Evolutionary conservation across 495 filamentous ascomycete species (phyloP).

Genomic region (Choiromyces venosus): DNA sequence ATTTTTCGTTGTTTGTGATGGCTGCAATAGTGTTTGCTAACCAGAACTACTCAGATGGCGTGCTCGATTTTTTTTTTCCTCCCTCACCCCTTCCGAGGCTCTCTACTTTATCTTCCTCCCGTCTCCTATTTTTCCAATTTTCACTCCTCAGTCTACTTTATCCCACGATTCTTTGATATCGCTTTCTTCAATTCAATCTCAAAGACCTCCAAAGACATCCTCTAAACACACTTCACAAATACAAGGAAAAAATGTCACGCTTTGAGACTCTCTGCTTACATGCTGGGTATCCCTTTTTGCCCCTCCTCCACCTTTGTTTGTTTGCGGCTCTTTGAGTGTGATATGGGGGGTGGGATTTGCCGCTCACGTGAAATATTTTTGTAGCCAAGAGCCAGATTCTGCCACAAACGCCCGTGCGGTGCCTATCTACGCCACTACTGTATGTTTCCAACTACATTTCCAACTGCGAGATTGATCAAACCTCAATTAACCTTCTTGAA

Average conservation of each 20-base stretch:
- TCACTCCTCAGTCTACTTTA: not conserved
- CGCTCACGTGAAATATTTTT: conserved; percentile 4
- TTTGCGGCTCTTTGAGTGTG: conserved; percentile 17
- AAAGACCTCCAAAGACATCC: not conserved
- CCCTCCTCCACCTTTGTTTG: not conserved
- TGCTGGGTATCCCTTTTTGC: conserved; percentile 60
- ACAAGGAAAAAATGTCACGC: conserved; percentile 31
- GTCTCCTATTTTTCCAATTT: not conserved
- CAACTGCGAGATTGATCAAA: not conserved
- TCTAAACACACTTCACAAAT: not conserved
- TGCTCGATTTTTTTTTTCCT: not conserved
- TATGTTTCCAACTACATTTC: conserved; percentile 44
- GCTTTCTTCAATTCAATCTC: not conserved
- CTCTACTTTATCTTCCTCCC: not conserved
- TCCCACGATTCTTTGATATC: not conserved
- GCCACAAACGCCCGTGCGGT: conserved; percentile 85
- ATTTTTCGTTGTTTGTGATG: not conserved
- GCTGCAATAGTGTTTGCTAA: not conserved
- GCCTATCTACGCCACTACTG: conserved; percentile 91
- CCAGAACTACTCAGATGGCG: not conserved
- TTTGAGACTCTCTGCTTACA: conserved; percentile 98
- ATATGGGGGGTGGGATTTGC: not conserved
- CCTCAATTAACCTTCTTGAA: conserved; percentile 6
- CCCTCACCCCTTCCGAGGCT: not conserved
- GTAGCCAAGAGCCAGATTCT: conserved; percentile 76